Conservation (phyloP, 176 grass and related monocot genomes). For the Panicum miliaceum region DNA sequence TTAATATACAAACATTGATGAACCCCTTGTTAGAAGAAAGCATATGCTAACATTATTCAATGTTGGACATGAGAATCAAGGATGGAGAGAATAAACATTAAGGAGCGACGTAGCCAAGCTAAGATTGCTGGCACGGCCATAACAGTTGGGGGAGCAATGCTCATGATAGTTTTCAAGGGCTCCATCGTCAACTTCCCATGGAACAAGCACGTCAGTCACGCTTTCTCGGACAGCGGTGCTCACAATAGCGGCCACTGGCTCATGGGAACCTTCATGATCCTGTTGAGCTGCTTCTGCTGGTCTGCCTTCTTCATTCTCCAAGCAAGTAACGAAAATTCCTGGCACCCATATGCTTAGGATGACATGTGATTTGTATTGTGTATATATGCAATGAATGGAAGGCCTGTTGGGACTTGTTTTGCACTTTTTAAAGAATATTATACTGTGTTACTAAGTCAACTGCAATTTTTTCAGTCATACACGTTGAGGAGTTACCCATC, state of each 20-base stretch:
- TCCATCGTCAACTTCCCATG: slow-evolving; percentile 64
- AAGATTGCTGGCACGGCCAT: slow-evolving; percentile 79
- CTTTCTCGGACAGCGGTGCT: not conserved
- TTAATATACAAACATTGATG: not conserved
- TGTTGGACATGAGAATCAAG: slow-evolving; percentile 26
- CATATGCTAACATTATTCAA: not conserved
- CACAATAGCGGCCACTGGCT: slow-evolving; percentile 68
- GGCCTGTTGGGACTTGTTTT: not conserved
- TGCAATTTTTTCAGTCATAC: slow-evolving; percentile 56
- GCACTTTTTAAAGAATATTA: not conserved
- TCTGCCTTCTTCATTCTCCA: slow-evolving; percentile 88
- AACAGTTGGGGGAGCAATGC: slow-evolving; percentile 68
- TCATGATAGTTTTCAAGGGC: slow-evolving; percentile 86
- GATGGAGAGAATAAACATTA: slow-evolving; percentile 79
- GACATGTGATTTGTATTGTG: not conserved
- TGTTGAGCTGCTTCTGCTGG: slow-evolving; percentile 89
- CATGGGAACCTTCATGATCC: slow-evolving; percentile 70
- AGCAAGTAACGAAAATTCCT: slow-evolving; percentile 41
- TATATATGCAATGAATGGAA: not conserved
- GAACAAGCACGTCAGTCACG: slow-evolving; percentile 43
- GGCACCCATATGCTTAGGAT: no score
- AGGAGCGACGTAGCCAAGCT: slow-evolving; percentile 62
- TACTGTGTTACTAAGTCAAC: not conserved
- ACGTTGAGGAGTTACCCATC: slow-evolving; percentile 74
- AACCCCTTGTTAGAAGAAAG: not conserved